phyloP scores from a whole-genome alignment of 1,284 basidiomycete species.

The Fomitopsis palustris region DNA sequence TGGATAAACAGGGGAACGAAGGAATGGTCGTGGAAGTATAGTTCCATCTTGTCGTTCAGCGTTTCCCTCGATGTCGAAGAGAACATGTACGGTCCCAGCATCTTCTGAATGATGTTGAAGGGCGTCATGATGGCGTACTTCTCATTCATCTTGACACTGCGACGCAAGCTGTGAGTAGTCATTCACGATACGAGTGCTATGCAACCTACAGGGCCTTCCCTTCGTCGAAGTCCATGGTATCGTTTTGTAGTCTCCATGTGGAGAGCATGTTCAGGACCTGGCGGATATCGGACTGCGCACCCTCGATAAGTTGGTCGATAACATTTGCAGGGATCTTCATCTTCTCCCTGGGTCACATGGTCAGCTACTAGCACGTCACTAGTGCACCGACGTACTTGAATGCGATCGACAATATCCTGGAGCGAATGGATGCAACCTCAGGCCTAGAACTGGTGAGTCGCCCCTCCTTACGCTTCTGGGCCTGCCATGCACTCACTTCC shows the following conservation, averaged over 20 bases:
- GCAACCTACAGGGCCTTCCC: constrained; percentile 77
- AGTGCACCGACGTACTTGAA: constrained; percentile 62
- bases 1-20: constrained; percentile 96
- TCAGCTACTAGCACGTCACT: not conserved
- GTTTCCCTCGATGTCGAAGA: constrained; percentile 78
- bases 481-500: constrained; percentile 48
- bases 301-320: constrained; percentile 86
- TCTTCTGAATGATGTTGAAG: constrained; percentile 82
- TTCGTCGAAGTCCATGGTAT: constrained; percentile 86
- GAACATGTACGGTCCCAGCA: constrained; percentile 90
- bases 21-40: constrained; percentile 95
- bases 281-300: constrained; percentile 93
- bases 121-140: constrained; percentile 91
- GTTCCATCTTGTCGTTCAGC: constrained; percentile 89
- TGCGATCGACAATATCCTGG: constrained; percentile 83
- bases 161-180: not conserved
- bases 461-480: not conserved
- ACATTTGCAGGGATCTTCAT: constrained; percentile 90
- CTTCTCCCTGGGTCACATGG: constrained; percentile 66
- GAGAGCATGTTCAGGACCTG: constrained; percentile 98
- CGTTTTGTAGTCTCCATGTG: constrained; percentile 84
- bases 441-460: constrained; percentile 50
- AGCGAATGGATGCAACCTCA: constrained; percentile 70
- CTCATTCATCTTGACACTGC: constrained; percentile 84
- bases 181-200: not conserved